Evolutionary conservation across 352 stramenopile genomes (phyloP), one percentile per base, ranked within the genome.

Genomic region (Phytophthora macrochlamydospora): DNA sequence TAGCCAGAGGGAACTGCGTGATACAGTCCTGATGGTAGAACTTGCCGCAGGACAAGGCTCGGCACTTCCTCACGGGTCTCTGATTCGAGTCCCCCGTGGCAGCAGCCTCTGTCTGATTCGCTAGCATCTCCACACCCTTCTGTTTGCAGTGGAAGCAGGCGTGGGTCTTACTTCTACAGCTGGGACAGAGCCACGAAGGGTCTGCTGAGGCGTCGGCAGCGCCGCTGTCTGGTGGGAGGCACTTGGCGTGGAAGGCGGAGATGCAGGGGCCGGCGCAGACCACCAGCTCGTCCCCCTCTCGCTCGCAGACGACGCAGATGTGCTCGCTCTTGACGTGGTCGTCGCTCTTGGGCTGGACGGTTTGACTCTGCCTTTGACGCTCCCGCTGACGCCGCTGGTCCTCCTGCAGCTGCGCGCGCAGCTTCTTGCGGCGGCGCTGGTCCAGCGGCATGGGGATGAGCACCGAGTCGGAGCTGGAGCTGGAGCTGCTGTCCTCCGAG

Each of bases 21-120:
- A 95, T 92, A 51, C 88, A 95, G 37, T 89, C 71, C 14, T 88
- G 75, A 53, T 95, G 88, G 56, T 94, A 95, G 58, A 88, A 95
- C 59, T 94, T 94, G 30, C 88, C 88, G 51, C 88, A 95, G 43
- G 85, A 93, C 6, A 92, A 65, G 44, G 88, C 88, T 31, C 88
- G 79, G 58, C 88, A 95, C 59, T 93, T 93, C 43, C 86, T 76
- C 18, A 93, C 85, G 0, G 73, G 56, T 24, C 75, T 63, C 12
- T 65, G 48, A 18, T 7, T 50, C 0, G 54, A 18, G 9, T 66
- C 56, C 0, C 65, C 53, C 24, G 54, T 49, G 6, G 46, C 40
- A 33, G 28, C 52, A 2, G 54, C 24, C 14, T 38, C 33, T 28
- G 56, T 42, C 1, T 78, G 65, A 44, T 73, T 46, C 35, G 43